Evolutionary conservation across 306 rosid genomes (phyloP), one percentile per base, ranked within the genome.

Genomic region (Rubus parviflorus): DNA sequence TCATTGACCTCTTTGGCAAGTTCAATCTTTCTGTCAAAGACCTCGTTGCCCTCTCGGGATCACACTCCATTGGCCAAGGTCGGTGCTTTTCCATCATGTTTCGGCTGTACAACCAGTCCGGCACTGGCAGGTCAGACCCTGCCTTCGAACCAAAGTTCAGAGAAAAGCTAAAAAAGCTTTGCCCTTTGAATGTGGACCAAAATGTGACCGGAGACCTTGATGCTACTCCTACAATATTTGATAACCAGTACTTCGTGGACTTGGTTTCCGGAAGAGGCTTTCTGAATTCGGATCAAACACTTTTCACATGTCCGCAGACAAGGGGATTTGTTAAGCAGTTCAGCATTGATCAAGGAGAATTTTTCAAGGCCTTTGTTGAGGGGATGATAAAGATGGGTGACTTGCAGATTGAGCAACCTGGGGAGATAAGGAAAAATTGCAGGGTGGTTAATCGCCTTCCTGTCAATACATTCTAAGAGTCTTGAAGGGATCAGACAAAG

Each of bases 51-150:
- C 97, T 94, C 69, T 92, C 98, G 8, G 97, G 98, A 53, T 85
- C 97, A 42, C 97, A 94, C 81, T 91, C 93, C 7, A 86, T 94
- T 9, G 98, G 98, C 53, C 58, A 90, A 83, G 98, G 63, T 13
- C 90, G 93, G 63, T 94, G 98, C 73, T 94, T 94, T 62, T 94
- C 98, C 10, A 53, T 94, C 92, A 92, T 94, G 97, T 92, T 89
- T 63, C 80, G 98, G 72, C 86, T 94, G 8, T 94, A 94, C 85
- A 94, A 92, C 72, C 96, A 94, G 65, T 90, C 97, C 0, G 97
- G 98, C 17, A 79, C 80, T 0, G 95, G 97, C 43, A 81, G 4
- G 42, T 92, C 97, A 0, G 98, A 94, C 82, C 97, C 97, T 15
- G 83, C 88, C 25, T 68, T 94, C 7, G 95, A 89, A 0, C 90